Percentiles rank a stretch among this genome's conserved stretches.
These are phyloP conservation scores for Colletotrichum cereale DNA, from an alignment of 2,329 filamentous ascomycete species.

Conservation along the genomic window DNA sequence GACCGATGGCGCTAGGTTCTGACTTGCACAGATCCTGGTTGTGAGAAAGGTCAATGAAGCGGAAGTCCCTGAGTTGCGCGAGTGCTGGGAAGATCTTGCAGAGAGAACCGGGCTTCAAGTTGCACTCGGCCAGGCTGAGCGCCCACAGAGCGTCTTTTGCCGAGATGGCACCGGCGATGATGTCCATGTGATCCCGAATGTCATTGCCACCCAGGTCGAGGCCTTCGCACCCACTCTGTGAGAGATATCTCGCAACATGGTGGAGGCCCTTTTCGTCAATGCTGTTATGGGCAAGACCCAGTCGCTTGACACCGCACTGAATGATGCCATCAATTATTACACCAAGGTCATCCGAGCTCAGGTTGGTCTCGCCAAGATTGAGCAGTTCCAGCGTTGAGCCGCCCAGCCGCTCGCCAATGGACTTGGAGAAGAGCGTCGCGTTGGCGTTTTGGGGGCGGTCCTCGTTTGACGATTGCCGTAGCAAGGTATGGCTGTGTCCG, in stretches of 20 bases:
- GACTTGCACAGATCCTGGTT: slow-evolving; percentile 84
- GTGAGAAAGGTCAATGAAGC: slow-evolving; percentile 92
- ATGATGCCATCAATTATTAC: slow-evolving; percentile 86
- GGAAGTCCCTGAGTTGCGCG: slow-evolving; percentile 76
- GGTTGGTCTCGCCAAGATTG: slow-evolving; percentile 82
- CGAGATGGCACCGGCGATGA: slow-evolving; percentile 64
- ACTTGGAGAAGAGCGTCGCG: slow-evolving; percentile 72
- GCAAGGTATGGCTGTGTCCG: slow-evolving; percentile 46
- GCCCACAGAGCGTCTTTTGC: slow-evolving; percentile 77
- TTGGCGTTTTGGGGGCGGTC: slow-evolving; percentile 53
- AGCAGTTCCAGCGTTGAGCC: slow-evolving; percentile 84
- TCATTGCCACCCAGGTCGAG: slow-evolving; percentile 92
- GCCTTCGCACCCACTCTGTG: slow-evolving; percentile 83
- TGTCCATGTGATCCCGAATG: slow-evolving; percentile 66
- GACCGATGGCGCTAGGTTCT: slow-evolving; percentile 78
- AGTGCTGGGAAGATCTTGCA: slow-evolving; percentile 82
- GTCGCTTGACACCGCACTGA: slow-evolving; percentile 79
- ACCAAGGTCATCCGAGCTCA: slow-evolving; percentile 78
- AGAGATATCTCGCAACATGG: slow-evolving; percentile 82
- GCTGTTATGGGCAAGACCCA: slow-evolving; percentile 87
- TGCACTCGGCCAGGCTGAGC: slow-evolving; percentile 87
- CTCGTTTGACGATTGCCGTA: slow-evolving; percentile 45
- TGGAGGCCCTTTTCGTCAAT: slow-evolving; percentile 80
- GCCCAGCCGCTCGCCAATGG: slow-evolving; percentile 81
- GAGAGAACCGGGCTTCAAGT: slow-evolving; percentile 79